These are phyloP conservation scores for Chalciporus chontae DNA, from an alignment of 768 basidiomycete species.

Conservation along the genomic window DNA sequence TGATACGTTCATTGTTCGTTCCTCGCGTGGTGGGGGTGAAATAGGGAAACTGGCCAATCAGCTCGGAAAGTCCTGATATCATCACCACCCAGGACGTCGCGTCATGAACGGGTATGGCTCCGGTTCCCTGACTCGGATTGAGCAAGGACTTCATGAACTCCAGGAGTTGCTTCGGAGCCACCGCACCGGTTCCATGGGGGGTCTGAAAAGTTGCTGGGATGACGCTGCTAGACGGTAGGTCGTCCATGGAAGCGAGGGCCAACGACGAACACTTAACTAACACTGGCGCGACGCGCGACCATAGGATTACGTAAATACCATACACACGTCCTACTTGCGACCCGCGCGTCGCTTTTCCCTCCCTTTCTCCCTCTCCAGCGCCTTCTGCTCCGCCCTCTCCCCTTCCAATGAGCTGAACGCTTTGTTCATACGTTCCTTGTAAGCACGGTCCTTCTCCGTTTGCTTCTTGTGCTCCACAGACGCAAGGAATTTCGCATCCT, in stretches of 20 bases:
- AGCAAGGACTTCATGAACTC: slow-evolving; percentile 42
- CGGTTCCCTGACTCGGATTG: slow-evolving; percentile 34
- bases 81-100: slow-evolving; percentile 48
- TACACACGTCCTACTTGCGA: slow-evolving; percentile 45
- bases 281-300: too few species aligned
- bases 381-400: slow-evolving; percentile 94
- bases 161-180: slow-evolving; percentile 38
- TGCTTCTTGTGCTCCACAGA: slow-evolving; percentile 81
- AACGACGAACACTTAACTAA: too few species aligned
- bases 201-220: slow-evolving; percentile 31
- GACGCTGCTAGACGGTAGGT: slow-evolving; percentile 22
- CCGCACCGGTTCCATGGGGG: slow-evolving; percentile 20
- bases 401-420: slow-evolving; percentile 74
- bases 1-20: slow-evolving; percentile 54
- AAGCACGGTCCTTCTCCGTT: slow-evolving; percentile 76
- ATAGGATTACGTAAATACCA: slow-evolving; percentile 8
- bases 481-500: slow-evolving; percentile 93
- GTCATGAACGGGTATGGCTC: slow-evolving; percentile 31
- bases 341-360: slow-evolving; percentile 77
- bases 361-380: slow-evolving; percentile 78
- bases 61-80: slow-evolving; percentile 49
- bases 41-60: slow-evolving; percentile 52
- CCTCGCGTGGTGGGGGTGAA: slow-evolving; percentile 49
- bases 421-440: slow-evolving; percentile 80
- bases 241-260: slow-evolving; percentile 28